Evolutionary conservation across 2,329 filamentous ascomycete species (phyloP), one percentile per base, ranked within the genome.

Genomic region (Elsinoe australis): DNA sequence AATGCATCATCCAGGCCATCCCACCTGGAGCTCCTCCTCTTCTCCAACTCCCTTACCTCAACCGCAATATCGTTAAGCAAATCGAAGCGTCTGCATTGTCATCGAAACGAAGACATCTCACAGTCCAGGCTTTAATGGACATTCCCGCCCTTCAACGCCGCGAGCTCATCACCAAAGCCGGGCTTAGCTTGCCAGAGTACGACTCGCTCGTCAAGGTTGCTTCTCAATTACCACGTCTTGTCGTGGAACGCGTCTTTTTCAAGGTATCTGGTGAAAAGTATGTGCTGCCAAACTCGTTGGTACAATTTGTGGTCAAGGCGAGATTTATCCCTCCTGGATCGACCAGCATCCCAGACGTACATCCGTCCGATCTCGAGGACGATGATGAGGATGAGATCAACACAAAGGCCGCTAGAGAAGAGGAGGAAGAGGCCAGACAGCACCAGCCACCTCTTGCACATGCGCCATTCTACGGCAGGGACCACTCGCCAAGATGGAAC

Each of bases 261-360:
- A 98, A 98, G 74, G 94, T 98, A 36, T 83, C 87, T 46, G 92
- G 92, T 62, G 94, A 98, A 69, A 86, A 85, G 56, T 85, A 83
- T 64, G 87, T 98, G 61, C 94, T 90, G 24, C 89, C 92, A 5
- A 87, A 85, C 51, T 94, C 88, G 49, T 77, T 98, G 29, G 90
- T 96, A 17, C 90, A 89, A 53, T 82, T 98, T 22, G 87, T 98
- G 45, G 80, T 98, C 63, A 98, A 98, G 72, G 88, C 85, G 24
- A 87, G 92, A 49, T 85, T 96, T 61, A 82, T 96, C 39, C 92
- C 92, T 4, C 89, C 92, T 3, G 90, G 89, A 36, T 83, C 79
- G 55, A 76, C 78, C 18, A 74, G 84, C 47, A 73, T 95, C 5
- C 88, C 92, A 3, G 72, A 77, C 33, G 73, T 95, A 52, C 77